phyloP scores from a whole-genome alignment of 306 rosid species.

The Acmispon strigosus region DNA sequence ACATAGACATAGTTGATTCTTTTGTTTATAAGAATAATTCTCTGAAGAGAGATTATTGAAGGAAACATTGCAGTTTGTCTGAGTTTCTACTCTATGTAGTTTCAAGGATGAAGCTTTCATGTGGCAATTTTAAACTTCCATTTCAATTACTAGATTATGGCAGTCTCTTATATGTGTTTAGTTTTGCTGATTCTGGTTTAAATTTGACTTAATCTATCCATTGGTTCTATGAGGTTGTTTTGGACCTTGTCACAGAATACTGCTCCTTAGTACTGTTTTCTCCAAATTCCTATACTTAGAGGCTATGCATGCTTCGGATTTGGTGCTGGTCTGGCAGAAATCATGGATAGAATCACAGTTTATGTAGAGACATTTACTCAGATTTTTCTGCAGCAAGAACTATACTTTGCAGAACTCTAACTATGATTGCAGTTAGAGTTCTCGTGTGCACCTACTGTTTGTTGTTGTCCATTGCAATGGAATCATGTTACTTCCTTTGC shows the following conservation, averaged over 20 bases:
- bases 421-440: neutral
- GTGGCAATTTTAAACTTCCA: neutral
- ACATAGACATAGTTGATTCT: conserved; percentile 37
- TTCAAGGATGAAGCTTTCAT: neutral
- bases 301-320: neutral
- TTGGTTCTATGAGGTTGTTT: neutral
- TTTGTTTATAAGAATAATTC: conserved; percentile 42
- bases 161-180: neutral
- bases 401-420: neutral
- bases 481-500: neutral
- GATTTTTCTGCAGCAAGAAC: no score
- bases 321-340: neutral
- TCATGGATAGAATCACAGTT: neutral
- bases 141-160: conserved; percentile 4
- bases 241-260: neutral
- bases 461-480: neutral
- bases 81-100: conserved; percentile 13
- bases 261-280: neutral
- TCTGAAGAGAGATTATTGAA: conserved; percentile 13
- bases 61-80: neutral
- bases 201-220: neutral
- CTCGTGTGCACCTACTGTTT: neutral
- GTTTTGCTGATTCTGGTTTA: neutral
- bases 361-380: no score
- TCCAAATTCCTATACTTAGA: neutral